A percentile compares a stretch with the other conserved stretches of the same genome.
Conservation (phyloP, 176 grass and related monocot species). For the Carex myosuroides region DNA sequence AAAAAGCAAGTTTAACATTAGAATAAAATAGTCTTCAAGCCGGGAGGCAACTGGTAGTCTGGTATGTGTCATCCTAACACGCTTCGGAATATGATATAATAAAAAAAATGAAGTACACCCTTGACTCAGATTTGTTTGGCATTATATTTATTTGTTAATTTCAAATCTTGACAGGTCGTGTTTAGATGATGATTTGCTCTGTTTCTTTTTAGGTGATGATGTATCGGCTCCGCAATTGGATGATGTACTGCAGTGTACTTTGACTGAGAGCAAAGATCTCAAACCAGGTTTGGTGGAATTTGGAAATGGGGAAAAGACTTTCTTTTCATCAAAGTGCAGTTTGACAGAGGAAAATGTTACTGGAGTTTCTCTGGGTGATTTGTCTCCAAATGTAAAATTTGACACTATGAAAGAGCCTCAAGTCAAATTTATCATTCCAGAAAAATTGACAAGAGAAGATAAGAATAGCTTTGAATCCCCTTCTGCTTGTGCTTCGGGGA, state of each 20-base stretch:
- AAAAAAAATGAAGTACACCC: not conserved
- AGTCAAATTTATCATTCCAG: not conserved
- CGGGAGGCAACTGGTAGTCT: not conserved
- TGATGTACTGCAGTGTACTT: not conserved
- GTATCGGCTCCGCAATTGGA: not conserved
- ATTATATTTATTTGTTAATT: not conserved
- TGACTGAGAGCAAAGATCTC: not conserved
- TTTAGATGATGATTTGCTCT: not conserved
- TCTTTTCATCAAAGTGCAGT: not conserved
- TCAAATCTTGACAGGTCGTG: not conserved
- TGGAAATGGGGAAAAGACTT: not conserved
- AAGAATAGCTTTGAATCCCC: not conserved
- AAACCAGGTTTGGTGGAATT: not conserved
- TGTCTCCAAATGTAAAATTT: not conserved
- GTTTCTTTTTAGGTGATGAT: not conserved
- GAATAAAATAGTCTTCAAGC: not conserved
- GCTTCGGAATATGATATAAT: not conserved
- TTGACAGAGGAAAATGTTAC: slow-evolving; percentile 4
- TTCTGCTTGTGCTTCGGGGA: not conserved
- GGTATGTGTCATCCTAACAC: not conserved
- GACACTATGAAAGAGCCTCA: not conserved
- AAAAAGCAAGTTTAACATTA: not conserved
- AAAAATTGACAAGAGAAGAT: not conserved
- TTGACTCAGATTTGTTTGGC: not conserved
- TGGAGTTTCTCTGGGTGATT: not conserved